phyloP scores from a whole-genome alignment of 2,329 filamentous ascomycete genomes.

The Aureobasidium musti region DNA sequence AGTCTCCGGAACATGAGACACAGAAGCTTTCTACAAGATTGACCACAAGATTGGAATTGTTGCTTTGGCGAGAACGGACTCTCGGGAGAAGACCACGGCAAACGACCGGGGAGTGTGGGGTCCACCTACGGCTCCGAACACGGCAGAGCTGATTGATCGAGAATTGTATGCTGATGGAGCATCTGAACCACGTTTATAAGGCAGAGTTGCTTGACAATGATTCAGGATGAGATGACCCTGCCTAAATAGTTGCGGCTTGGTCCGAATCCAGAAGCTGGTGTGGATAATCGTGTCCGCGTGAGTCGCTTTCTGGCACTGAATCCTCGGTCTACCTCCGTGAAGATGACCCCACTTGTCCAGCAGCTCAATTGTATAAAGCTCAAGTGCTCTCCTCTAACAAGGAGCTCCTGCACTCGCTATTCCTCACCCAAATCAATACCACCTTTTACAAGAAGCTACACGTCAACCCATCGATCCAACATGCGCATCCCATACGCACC shows the following conservation, averaged over 20 bases:
- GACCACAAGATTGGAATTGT: slow-evolving; percentile 2
- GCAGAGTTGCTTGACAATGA: background rate
- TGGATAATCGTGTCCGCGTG: background rate
- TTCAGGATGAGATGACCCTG: too few species aligned
- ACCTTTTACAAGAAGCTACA: slow-evolving; percentile 2
- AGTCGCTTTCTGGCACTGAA: background rate
- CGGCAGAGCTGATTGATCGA: background rate
- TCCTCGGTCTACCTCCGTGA: background rate
- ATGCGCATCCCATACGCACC: slow-evolving; percentile 70
- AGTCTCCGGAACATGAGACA: slow-evolving; percentile 18
- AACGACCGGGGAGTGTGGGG: slow-evolving; percentile 15
- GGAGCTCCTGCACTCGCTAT: background rate
- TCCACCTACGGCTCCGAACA: background rate
- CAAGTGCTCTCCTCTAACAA: background rate
- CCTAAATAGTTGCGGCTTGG: background rate
- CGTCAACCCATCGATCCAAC: slow-evolving; percentile 28
- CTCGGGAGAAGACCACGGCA: slow-evolving; percentile 10
- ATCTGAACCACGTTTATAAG: background rate
- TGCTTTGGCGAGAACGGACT: slow-evolving; percentile 5
- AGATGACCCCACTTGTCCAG: slow-evolving; percentile 13
- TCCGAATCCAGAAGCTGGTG: background rate
- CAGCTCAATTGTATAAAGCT: slow-evolving; percentile 13
- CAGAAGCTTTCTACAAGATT: slow-evolving; percentile 12
- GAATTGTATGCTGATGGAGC: background rate
- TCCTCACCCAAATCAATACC: background rate